These are phyloP conservation scores for Pseudocercospora fijiensis DNA, from an alignment of 2,329 filamentous ascomycete species.

Conservation along the genomic window DNA sequence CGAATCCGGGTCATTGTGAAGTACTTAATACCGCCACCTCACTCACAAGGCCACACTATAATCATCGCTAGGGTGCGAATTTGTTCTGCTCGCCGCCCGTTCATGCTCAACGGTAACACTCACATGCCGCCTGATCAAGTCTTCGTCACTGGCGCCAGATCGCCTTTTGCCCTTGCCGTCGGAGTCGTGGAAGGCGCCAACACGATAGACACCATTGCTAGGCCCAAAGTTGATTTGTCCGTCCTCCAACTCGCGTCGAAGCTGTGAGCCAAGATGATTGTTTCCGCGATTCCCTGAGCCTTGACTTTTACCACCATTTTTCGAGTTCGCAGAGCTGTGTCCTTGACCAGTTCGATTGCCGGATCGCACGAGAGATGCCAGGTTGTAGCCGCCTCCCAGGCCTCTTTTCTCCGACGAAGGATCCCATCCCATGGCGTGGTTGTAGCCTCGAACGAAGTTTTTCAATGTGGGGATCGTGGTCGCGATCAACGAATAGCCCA, in stretches of 20 bases:
- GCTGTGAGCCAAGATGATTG: slow-evolving; percentile 1
- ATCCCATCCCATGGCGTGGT: slow-evolving; percentile 30
- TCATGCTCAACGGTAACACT: slow-evolving; percentile 26
- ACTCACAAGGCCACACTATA: neutral
- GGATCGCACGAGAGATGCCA: slow-evolving; percentile 21
- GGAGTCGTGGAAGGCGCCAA: slow-evolving; percentile 24
- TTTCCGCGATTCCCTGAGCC: slow-evolving; percentile 4
- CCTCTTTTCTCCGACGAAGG: slow-evolving; percentile 20
- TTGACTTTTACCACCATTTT: slow-evolving; percentile 6
- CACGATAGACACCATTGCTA: slow-evolving; percentile 21
- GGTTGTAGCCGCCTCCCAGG: slow-evolving; percentile 25
- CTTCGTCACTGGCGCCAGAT: slow-evolving; percentile 24
- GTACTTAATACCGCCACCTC: neutral
- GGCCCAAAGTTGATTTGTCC: slow-evolving; percentile 19
- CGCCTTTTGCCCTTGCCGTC: slow-evolving; percentile 17
- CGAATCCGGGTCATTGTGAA: neutral
- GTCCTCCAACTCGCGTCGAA: slow-evolving; percentile 13
- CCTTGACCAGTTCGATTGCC: slow-evolving; percentile 11
- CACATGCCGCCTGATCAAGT: slow-evolving; percentile 31
- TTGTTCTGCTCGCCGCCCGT: slow-evolving; percentile 3
- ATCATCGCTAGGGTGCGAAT: neutral
- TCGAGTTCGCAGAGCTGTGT: slow-evolving; percentile 7
- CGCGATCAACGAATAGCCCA: slow-evolving; percentile 34
- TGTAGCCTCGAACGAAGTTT: slow-evolving; percentile 33
- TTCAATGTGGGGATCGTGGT: slow-evolving; percentile 35